phyloP scores from a whole-genome alignment of 2,329 filamentous ascomycete genomes.

The Aspergillus sp. region DNA sequence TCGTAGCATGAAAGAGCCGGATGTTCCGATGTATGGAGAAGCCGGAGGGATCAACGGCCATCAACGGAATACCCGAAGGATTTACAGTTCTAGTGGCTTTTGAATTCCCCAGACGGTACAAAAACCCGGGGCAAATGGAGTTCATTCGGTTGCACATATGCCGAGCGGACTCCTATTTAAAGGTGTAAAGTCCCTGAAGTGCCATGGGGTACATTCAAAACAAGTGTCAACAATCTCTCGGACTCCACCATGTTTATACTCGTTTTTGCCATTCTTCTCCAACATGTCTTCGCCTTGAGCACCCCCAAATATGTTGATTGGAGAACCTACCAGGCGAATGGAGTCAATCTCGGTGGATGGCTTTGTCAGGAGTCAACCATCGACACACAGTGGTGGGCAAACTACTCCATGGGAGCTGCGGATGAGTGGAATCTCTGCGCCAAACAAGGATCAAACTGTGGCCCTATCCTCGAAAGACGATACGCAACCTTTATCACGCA shows the following conservation, averaged over 20 bases:
- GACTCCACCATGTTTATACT: background rate
- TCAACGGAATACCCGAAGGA: too few species aligned
- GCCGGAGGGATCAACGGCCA: too few species aligned
- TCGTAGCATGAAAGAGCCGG: too few species aligned
- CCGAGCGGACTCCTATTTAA: too few species aligned
- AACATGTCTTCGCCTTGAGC: conserved; percentile 2
- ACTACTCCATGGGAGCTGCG: conserved; percentile 15
- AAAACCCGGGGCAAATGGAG: too few species aligned
- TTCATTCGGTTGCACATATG: too few species aligned
- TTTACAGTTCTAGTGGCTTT: too few species aligned
- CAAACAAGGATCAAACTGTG: conserved; percentile 11
- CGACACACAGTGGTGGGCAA: conserved; percentile 20
- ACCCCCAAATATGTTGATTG: conserved; percentile 16
- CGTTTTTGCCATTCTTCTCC: conserved; percentile 1
- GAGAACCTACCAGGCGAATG: conserved; percentile 16
- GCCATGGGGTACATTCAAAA: too few species aligned
- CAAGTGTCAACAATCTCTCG: too few species aligned
- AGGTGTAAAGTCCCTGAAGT: too few species aligned
- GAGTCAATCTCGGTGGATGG: conserved; percentile 16
- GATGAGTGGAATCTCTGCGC: conserved; percentile 25
- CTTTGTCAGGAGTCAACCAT: conserved; percentile 16
- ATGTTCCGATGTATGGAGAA: too few species aligned
- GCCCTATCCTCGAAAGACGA: conserved; percentile 13
- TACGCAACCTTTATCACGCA: conserved; percentile 17
- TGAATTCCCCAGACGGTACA: too few species aligned